phyloP scores from a whole-genome alignment of 2,329 filamentous ascomycete genomes.

The Lizonia empirigonia region DNA sequence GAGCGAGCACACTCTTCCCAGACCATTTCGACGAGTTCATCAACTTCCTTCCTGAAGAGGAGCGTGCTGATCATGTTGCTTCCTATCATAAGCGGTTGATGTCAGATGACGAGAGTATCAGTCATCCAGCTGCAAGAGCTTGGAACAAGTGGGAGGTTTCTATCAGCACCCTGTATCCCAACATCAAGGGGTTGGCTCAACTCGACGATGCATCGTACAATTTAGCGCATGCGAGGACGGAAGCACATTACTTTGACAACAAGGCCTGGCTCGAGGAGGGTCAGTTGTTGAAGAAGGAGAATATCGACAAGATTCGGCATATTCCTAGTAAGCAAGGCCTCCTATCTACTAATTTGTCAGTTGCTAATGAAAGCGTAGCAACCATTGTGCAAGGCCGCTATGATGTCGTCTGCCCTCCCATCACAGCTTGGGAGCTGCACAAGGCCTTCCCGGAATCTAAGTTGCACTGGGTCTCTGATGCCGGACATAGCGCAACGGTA shows the following conservation, averaged over 20 bases:
- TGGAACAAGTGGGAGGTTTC: slow-evolving; percentile 48
- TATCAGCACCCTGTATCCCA: slow-evolving; percentile 36
- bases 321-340: slow-evolving; percentile 45
- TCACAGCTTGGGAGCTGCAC: slow-evolving; percentile 53
- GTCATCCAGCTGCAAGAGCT: slow-evolving; percentile 40
- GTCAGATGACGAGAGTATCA: slow-evolving; percentile 36
- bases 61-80: slow-evolving; percentile 45
- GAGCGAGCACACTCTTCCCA: slow-evolving; percentile 46
- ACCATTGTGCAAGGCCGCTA: slow-evolving; percentile 55
- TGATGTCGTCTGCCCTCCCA: slow-evolving; percentile 53
- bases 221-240: slow-evolving; percentile 50
- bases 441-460: slow-evolving; percentile 46
- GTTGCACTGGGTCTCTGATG: slow-evolving; percentile 41
- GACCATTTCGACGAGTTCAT: slow-evolving; percentile 49
- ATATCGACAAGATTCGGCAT: slow-evolving; percentile 44
- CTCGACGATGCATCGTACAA: slow-evolving; percentile 41
- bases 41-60: slow-evolving; percentile 45
- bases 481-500: slow-evolving; percentile 42
- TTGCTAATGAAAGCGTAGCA: slow-evolving; percentile 10
- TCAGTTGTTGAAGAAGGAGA: slow-evolving; percentile 45
- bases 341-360: no score
- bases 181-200: slow-evolving; percentile 22
- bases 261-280: slow-evolving; percentile 51
- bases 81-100: slow-evolving; percentile 52
- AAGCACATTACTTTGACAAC: slow-evolving; percentile 53